These are phyloP conservation scores for Panaeolus cyanescens DNA, from an alignment of 768 basidiomycete species.

Conservation along the genomic window DNA sequence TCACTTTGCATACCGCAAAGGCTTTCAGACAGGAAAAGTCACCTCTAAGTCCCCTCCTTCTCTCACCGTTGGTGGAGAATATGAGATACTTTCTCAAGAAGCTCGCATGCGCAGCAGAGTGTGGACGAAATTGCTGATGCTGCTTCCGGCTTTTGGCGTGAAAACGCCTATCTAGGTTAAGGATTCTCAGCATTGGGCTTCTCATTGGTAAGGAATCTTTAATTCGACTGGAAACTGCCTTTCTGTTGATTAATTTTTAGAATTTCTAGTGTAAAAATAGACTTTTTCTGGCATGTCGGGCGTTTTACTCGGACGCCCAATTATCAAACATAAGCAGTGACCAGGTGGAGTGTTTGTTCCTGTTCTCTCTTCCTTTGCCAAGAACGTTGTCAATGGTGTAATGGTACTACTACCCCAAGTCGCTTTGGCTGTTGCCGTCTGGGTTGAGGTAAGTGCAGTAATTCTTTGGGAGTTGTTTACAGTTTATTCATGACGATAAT, in stretches of 20 bases:
- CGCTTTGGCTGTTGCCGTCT: constrained; percentile 16
- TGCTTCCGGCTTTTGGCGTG: background rate
- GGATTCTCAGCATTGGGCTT: background rate
- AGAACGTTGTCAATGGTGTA: constrained; percentile 7
- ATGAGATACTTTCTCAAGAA: background rate
- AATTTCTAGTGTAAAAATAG: background rate
- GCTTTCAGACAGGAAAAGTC: too few species aligned
- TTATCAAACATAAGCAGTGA: background rate
- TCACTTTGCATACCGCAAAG: too few species aligned
- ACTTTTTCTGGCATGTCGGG: too few species aligned
- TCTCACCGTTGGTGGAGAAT: background rate
- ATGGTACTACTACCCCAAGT: constrained; percentile 16
- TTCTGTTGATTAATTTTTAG: background rate
- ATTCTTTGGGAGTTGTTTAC: background rate
- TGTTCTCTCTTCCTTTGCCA: background rate
- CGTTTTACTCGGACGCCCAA: background rate
- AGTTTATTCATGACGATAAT: background rate
- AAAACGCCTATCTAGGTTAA: background rate
- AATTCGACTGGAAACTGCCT: background rate
- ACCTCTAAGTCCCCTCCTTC: too few species aligned
- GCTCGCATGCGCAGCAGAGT: background rate
- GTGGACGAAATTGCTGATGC: background rate
- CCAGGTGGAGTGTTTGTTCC: background rate
- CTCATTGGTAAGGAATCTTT: background rate
- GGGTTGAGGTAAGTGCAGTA: constrained; percentile 17